Evolutionary conservation across 805 yeast species (phyloP).

Genomic region (Sungouiozyma ichnusensis): DNA sequence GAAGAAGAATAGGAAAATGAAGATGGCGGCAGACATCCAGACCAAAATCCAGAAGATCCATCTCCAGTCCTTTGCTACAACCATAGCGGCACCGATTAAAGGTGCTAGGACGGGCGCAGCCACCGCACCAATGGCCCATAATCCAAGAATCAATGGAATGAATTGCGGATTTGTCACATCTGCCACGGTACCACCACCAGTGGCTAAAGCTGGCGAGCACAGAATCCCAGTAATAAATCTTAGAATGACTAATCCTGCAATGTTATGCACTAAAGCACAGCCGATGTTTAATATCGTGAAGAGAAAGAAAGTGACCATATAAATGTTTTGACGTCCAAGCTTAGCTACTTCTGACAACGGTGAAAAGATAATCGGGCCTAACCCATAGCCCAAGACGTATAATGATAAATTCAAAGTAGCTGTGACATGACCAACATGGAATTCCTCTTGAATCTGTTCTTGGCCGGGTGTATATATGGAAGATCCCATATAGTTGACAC

Average conservation of each 20-base stretch:
- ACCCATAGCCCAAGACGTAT: slow-evolving; percentile 50
- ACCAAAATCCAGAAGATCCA: slow-evolving; percentile 45
- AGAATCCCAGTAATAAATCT: slow-evolving; percentile 46
- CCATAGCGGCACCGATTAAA: slow-evolving; percentile 42
- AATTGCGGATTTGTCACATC: slow-evolving; percentile 37
- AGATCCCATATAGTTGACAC: slow-evolving; percentile 46
- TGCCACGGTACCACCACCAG: slow-evolving; percentile 48
- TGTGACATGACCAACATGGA: slow-evolving; percentile 34
- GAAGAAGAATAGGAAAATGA: slow-evolving; percentile 30
- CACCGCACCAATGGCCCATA: slow-evolving; percentile 46
- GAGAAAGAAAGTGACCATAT: slow-evolving; percentile 36
- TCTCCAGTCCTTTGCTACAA: slow-evolving; percentile 41
- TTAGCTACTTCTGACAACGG: slow-evolving; percentile 48
- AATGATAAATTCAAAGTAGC: slow-evolving; percentile 44
- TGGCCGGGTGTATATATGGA: slow-evolving; percentile 47
- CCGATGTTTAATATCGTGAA: slow-evolving; percentile 47
- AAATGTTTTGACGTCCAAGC: slow-evolving; percentile 44
- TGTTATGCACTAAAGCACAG: slow-evolving; percentile 39
- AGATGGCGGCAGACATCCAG: slow-evolving; percentile 32
- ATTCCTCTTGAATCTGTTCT: slow-evolving; percentile 35
- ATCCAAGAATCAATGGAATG: slow-evolving; percentile 37
- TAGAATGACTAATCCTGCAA: slow-evolving; percentile 40
- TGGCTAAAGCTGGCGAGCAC: slow-evolving; percentile 46
- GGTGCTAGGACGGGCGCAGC: slow-evolving; percentile 51
- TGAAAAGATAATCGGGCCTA: slow-evolving; percentile 49